Evolutionary conservation across 2,329 filamentous ascomycete genomes (phyloP).

Genomic region (Monosporascus sp.): DNA sequence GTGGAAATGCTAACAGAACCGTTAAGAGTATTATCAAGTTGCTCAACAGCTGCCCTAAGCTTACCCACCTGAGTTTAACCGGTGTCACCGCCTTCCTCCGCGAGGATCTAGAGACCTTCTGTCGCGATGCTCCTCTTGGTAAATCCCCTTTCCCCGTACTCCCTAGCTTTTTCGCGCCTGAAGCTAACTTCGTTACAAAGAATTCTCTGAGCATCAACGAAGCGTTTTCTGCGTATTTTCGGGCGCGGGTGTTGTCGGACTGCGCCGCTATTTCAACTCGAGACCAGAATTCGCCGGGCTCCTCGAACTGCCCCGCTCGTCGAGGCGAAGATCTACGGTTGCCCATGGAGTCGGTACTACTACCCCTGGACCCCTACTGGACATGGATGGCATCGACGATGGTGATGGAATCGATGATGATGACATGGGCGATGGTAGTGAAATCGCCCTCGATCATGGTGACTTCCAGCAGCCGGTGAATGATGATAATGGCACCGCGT

Average conservation of each 20-base stretch:
- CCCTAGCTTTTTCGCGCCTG: background rate
- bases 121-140: constrained; percentile 76
- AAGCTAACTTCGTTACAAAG: constrained; percentile 37
- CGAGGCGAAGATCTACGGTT: constrained; percentile 8
- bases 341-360: constrained; percentile 6
- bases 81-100: constrained; percentile 87
- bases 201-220: constrained; percentile 93
- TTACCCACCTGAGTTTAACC: constrained; percentile 92
- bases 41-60: constrained; percentile 82
- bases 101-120: constrained; percentile 78
- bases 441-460: constrained; percentile 21
- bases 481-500: constrained; percentile 11
- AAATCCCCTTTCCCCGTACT: constrained; percentile 19
- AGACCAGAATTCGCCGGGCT: constrained; percentile 40
- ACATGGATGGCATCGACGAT: constrained; percentile 25
- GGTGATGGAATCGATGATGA: constrained; percentile 26
- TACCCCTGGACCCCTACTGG: constrained; percentile 6
- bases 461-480: constrained; percentile 10
- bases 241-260: constrained; percentile 69
- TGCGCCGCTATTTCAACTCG: constrained; percentile 72
- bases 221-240: constrained; percentile 98
- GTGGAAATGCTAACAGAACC: constrained; percentile 24
- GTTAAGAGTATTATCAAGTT: constrained; percentile 79
- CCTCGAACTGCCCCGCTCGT: constrained; percentile 10
- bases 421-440: constrained; percentile 29